These are phyloP conservation scores for Meira miltonrushii DNA, from an alignment of 1,284 basidiomycete genomes.

Conservation along the genomic window DNA sequence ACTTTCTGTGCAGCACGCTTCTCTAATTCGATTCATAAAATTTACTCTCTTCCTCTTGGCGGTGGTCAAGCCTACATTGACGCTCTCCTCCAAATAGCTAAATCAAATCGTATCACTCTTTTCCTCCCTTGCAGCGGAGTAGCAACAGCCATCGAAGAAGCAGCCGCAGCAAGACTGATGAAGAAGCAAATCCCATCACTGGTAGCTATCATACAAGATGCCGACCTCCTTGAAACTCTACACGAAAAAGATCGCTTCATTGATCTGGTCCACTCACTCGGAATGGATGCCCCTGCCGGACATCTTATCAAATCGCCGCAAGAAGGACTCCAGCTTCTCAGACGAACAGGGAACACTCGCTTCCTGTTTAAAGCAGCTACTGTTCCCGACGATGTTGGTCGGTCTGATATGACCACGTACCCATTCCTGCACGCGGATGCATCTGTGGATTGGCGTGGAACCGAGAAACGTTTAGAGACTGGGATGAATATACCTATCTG, in stretches of 20 bases:
- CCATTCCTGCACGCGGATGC: slow-evolving; percentile 30
- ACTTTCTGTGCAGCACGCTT: slow-evolving; percentile 53
- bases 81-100: slow-evolving; percentile 46
- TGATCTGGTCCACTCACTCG: slow-evolving; percentile 51
- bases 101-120: slow-evolving; percentile 45
- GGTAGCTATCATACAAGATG: slow-evolving; percentile 52
- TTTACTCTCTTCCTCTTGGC: slow-evolving; percentile 25
- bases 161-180: slow-evolving; percentile 51
- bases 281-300: slow-evolving; percentile 50
- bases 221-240: slow-evolving; percentile 52
- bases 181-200: slow-evolving; percentile 27
- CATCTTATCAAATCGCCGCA: slow-evolving; percentile 49
- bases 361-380: slow-evolving; percentile 52
- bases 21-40: slow-evolving; percentile 46
- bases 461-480: slow-evolving; percentile 19
- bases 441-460: slow-evolving; percentile 25
- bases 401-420: slow-evolving; percentile 55
- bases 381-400: slow-evolving; percentile 53
- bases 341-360: slow-evolving; percentile 16
- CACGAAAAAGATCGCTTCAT: slow-evolving; percentile 53
- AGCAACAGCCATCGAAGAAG: slow-evolving; percentile 54
- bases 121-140: slow-evolving; percentile 55
- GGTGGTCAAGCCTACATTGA: slow-evolving; percentile 40
- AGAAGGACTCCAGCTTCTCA: slow-evolving; percentile 49
- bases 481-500: slow-evolving; percentile 32